Conservation (phyloP, 192 early-diverging fungal genomes). For the Umbelopsis isabellina region DNA sequence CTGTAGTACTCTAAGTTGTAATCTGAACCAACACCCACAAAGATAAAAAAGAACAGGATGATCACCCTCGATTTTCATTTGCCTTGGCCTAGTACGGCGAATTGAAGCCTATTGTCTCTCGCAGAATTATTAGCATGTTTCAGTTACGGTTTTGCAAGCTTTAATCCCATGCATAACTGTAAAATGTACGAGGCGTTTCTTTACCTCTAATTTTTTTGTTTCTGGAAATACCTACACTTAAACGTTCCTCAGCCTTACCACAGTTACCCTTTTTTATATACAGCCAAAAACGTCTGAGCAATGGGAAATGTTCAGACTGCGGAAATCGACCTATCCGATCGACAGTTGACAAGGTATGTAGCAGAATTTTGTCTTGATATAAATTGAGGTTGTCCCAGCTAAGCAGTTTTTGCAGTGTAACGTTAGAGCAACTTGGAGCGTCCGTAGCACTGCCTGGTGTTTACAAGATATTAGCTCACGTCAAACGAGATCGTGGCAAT, state of each 20-base stretch:
- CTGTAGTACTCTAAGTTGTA: slow-evolving; percentile 16
- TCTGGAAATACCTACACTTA: no score
- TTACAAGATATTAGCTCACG: neutral
- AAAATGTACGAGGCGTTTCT: no score
- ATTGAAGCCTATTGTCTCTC: neutral
- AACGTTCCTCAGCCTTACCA: no score
- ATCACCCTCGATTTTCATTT: neutral
- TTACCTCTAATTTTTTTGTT: no score
- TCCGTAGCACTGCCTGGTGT: neutral
- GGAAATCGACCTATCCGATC: slow-evolving; percentile 8
- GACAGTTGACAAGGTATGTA: slow-evolving; percentile 15
- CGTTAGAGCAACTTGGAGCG: slow-evolving; percentile 7
- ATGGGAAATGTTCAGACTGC: slow-evolving; percentile 15
- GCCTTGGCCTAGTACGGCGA: neutral
- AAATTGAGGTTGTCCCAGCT: neutral
- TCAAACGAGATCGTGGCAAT: neutral
- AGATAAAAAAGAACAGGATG: slow-evolving; percentile 1
- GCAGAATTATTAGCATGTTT: no score
- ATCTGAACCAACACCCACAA: neutral
- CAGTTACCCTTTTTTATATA: no score
- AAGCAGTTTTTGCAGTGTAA: neutral
- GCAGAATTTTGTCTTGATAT: neutral
- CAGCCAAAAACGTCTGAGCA: neutral
- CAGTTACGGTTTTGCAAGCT: no score
- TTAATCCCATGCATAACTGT: no score